Evolutionary conservation across 176 grass and related monocot species (phyloP).

Genomic region (Pontederia paniculata): DNA sequence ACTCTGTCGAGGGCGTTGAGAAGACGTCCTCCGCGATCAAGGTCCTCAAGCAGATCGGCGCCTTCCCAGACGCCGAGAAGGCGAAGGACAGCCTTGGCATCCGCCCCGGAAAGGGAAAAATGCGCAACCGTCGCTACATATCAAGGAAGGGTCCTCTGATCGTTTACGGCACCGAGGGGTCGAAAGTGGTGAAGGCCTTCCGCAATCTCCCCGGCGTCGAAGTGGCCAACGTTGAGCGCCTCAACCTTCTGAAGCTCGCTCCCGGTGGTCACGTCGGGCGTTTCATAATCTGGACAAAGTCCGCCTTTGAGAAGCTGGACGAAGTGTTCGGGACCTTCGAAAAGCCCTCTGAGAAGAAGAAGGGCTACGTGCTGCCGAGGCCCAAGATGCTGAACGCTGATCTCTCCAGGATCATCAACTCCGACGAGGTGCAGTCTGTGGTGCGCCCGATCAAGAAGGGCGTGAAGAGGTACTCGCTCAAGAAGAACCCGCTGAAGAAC

Average conservation of each 20-base stretch:
- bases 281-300: constrained; percentile 85
- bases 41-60: constrained; percentile 69
- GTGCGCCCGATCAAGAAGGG: constrained; percentile 66
- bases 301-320: constrained; percentile 79
- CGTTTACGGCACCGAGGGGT: constrained; percentile 66
- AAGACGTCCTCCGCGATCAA: constrained; percentile 75
- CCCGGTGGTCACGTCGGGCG: constrained; percentile 68
- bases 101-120: constrained; percentile 67
- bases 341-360: constrained; percentile 52
- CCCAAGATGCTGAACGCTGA: constrained; percentile 73
- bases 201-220: constrained; percentile 79
- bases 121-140: constrained; percentile 74
- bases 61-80: constrained; percentile 59
- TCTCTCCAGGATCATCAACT: constrained; percentile 72
- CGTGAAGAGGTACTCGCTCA: constrained; percentile 43
- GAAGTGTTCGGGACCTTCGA: constrained; percentile 61
- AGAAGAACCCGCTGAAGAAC: constrained; percentile 80
- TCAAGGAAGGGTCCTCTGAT: constrained; percentile 69
- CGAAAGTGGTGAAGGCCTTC: constrained; percentile 84
- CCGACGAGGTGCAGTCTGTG: constrained; percentile 70
- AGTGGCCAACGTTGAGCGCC: constrained; percentile 62
- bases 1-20: constrained; percentile 52
- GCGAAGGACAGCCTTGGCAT: constrained; percentile 63
- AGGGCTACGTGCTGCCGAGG: constrained; percentile 66
- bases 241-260: constrained; percentile 68